A percentile compares a stretch with the other conserved stretches of the same genome.
Conservation (phyloP, 1,284 basidiomycete genomes). For the Golubevia pallescens region DNA sequence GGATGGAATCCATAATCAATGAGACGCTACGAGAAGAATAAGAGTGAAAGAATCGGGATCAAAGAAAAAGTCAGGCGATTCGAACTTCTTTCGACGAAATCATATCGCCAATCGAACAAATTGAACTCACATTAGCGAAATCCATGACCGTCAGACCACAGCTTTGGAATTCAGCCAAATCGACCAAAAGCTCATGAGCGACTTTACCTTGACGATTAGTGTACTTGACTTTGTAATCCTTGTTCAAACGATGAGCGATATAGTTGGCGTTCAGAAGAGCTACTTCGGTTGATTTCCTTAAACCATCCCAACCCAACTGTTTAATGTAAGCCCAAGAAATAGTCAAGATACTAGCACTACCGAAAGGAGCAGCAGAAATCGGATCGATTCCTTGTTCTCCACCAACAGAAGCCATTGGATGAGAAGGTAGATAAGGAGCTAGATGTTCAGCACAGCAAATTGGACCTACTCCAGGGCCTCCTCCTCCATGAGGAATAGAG, state of each 20-base stretch:
- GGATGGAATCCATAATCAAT: conserved; percentile 62
- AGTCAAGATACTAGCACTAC: conserved; percentile 55
- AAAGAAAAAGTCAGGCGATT: not conserved
- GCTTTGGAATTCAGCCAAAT: conserved; percentile 51
- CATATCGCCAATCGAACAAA: too few relatives aligned
- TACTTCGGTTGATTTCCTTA: conserved; percentile 46
- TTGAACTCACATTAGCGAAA: conserved; percentile 37
- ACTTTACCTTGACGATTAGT: conserved; percentile 46
- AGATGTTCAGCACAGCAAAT: conserved; percentile 59
- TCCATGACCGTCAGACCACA: conserved; percentile 54
- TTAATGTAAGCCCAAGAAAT: conserved; percentile 64
- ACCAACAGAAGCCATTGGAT: conserved; percentile 49
- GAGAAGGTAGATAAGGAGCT: conserved; percentile 55
- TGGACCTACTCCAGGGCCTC: conserved; percentile 60
- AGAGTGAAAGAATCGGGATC: not conserved
- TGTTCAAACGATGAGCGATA: conserved; percentile 47
- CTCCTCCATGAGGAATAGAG: conserved; percentile 61
- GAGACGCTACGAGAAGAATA: conserved; percentile 20
- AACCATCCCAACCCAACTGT: conserved; percentile 57
- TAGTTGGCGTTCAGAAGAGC: conserved; percentile 59
- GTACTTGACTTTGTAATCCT: conserved; percentile 61
- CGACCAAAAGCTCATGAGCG: conserved; percentile 59
- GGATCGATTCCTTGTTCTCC: conserved; percentile 58
- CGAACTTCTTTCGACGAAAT: not conserved
- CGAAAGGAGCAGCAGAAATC: conserved; percentile 55